Conservation (phyloP, 169 alveolate genomes). For the Babesia caballi region DNA sequence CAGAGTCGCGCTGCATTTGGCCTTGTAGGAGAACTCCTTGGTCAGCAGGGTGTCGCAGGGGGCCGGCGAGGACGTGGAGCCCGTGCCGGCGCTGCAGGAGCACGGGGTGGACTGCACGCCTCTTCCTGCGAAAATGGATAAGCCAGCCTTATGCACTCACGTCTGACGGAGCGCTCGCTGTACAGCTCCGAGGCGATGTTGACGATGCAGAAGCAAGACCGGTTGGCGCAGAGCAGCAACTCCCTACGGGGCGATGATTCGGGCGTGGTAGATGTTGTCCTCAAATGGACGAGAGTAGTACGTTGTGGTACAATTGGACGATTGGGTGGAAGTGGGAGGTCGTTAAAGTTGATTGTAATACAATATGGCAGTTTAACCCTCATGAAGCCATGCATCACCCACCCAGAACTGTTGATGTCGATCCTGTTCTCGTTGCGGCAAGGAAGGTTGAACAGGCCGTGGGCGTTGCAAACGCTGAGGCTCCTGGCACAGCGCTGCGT, state of each 20-base stretch:
- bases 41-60: slow-evolving; percentile 22
- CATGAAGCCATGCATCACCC: slow-evolving; percentile 5
- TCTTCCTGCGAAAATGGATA: not conserved
- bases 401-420: slow-evolving; percentile 28
- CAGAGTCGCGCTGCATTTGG: slow-evolving; percentile 21
- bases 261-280: too few relatives aligned
- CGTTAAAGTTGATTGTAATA: too few relatives aligned
- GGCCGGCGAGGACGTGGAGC: not conserved
- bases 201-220: slow-evolving; percentile 31
- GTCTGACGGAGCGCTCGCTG: not conserved
- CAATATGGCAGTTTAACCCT: too few relatives aligned
- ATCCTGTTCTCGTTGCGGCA: slow-evolving; percentile 8
- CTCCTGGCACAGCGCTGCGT: not conserved
- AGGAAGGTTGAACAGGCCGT: slow-evolving; percentile 37
- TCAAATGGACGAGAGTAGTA: too few relatives aligned
- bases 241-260: slow-evolving; percentile 21
- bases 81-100: slow-evolving; percentile 16
- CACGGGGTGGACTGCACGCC: slow-evolving; percentile 1
- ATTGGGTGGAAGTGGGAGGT: too few relatives aligned
- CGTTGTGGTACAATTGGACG: too few relatives aligned
- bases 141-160: not conserved
- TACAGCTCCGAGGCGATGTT: slow-evolving; percentile 19
- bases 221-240: slow-evolving; percentile 26
- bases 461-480: slow-evolving; percentile 15
- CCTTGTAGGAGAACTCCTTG: slow-evolving; percentile 29